Percentiles rank a stretch among this genome's conserved stretches.
phyloP scores from a whole-genome alignment of 805 yeast genomes.

The Lipomyces orientalis region DNA sequence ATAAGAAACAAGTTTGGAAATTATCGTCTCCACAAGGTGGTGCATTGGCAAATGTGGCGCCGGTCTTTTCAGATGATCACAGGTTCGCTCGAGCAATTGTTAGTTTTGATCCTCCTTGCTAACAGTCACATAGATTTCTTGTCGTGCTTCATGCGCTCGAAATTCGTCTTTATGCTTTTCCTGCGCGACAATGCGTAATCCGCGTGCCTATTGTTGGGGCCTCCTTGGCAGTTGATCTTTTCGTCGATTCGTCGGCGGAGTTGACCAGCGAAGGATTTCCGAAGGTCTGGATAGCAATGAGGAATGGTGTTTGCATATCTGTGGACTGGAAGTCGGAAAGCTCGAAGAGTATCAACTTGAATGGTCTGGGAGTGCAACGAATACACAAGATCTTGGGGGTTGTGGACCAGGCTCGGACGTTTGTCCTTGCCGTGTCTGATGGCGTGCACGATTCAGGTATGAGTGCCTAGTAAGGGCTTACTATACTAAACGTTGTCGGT shows the following conservation, averaged over 20 bases:
- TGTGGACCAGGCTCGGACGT: conserved; percentile 22
- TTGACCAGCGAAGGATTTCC: conserved; percentile 19
- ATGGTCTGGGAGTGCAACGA: conserved; percentile 23
- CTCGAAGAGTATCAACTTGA: conserved; percentile 18
- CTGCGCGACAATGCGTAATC: conserved; percentile 46
- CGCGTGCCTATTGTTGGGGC: conserved; percentile 45
- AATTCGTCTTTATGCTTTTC: conserved; percentile 46
- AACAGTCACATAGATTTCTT: conserved; percentile 37
- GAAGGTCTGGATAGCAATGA: conserved; percentile 43
- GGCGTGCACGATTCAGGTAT: conserved; percentile 21
- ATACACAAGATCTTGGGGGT: conserved; percentile 33
- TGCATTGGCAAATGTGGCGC: conserved; percentile 45
- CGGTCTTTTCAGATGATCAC: conserved; percentile 47
- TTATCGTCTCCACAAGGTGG: conserved; percentile 45
- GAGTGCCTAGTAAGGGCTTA: neutral
- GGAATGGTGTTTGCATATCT: conserved; percentile 38
- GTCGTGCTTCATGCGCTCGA: conserved; percentile 48
- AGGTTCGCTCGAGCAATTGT: conserved; percentile 18
- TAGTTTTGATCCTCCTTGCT: neutral
- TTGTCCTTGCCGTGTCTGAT: conserved; percentile 30
- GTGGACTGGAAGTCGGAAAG: conserved; percentile 41
- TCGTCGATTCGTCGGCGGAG: conserved; percentile 39
- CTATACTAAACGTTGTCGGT: neutral
- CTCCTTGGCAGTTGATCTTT: conserved; percentile 44
- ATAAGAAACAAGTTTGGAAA: conserved; percentile 36